These are phyloP conservation scores for Phymatotrichopsis omnivora DNA, from an alignment of 2,329 filamentous ascomycete genomes.

Conservation along the genomic window DNA sequence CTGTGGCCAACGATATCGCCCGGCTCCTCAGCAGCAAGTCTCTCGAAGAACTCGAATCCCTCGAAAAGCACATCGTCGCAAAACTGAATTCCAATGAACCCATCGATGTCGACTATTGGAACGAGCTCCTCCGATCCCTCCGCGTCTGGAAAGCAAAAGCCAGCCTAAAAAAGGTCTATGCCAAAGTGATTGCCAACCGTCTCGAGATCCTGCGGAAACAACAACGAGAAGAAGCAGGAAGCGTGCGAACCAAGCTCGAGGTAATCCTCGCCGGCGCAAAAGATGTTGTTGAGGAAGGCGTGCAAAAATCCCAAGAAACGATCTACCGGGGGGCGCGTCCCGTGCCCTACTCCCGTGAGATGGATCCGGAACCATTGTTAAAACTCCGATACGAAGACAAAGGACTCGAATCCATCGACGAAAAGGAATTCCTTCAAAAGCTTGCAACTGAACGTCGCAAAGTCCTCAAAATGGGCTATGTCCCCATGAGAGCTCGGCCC, in stretches of 20 bases:
- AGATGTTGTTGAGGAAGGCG: conserved; percentile 24
- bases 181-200: conserved; percentile 61
- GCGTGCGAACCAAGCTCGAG: conserved; percentile 45
- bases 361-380: conserved; percentile 57
- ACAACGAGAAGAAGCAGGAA: conserved; percentile 56
- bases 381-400: conserved; percentile 57
- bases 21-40: conserved; percentile 75
- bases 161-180: conserved; percentile 66
- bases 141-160: conserved; percentile 87
- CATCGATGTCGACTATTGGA: conserved; percentile 97
- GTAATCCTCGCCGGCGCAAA: conserved; percentile 39
- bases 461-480: conserved; percentile 54
- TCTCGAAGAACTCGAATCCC: conserved; percentile 70
- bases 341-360: conserved; percentile 37
- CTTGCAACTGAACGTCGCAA: conserved; percentile 48
- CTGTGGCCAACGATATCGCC: conserved; percentile 81
- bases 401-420: conserved; percentile 46
- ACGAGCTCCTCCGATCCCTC: conserved; percentile 75
- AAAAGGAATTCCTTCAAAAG: conserved; percentile 48
- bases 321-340: conserved; percentile 21
- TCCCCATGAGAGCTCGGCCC: conserved; percentile 46
- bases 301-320: conserved; percentile 8
- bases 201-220: conserved; percentile 55
- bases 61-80: conserved; percentile 75
- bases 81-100: conserved; percentile 84